Evolutionary conservation across 805 yeast genomes (phyloP), one percentile per base, ranked within the genome.

Genomic region (Metschnikowia rubicola): DNA sequence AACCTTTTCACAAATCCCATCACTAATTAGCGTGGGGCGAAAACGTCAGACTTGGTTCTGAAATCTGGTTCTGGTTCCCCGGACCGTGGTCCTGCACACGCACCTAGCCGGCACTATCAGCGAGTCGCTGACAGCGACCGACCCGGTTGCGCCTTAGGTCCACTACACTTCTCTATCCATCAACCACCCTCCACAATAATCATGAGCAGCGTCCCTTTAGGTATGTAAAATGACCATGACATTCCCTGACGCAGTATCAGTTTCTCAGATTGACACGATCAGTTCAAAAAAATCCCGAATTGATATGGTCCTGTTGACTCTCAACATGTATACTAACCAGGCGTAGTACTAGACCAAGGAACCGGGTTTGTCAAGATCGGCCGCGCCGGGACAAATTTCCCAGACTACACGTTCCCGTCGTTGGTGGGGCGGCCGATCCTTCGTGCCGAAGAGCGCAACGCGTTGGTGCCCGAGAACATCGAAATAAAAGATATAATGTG

Each of bases 361-460:
- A 94, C 99, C 41, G 99, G 99, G 48, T 94, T 94, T 65, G 97
- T 92, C 45, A 92, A 91, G 67, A 88, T 92, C 57, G 99, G 99
- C 50, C 81, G 96, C 62, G 97, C 95, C 33, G 97, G 98, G 30
- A 86, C 90, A 57, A 94, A 94, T 71, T 91, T 91, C 77, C 99
- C 99, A 29, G 98, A 94, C 67, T 83, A 83, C 71, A 91, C 97
- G 12, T 94, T 91, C 69, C 99, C 98, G 11, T 90, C 97, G 19
- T 88, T 94, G 56, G 98, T 94, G 15, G 99, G 99, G 41, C 80
- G 99, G 60, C 99, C 99, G 28, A 94, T 94, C 53, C 74, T 94
- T 53, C 81, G 99, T 64, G 98, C 99, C 2, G 99, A 94, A 67
- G 99, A 94, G 68, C 80, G 95, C 58, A 75, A 83, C 37, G 60